Percentiles rank a stretch among this genome's conserved stretches.
These are phyloP conservation scores for Diospyros lotus DNA, from an alignment of 148 eudicot species.

Conservation along the genomic window DNA sequence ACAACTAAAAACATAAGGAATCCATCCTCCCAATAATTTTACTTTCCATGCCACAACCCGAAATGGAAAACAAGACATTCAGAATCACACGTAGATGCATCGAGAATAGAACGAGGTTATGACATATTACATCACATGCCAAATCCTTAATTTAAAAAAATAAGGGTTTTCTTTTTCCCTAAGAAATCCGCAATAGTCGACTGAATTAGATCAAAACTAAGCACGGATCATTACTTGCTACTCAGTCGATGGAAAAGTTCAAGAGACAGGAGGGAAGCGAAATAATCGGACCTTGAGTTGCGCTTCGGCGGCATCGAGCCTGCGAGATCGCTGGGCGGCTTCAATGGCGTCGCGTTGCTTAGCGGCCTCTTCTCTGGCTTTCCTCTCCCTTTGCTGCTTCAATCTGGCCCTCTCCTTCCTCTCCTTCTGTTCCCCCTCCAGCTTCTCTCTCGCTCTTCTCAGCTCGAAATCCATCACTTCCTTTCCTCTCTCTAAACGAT, in stretches of 20 bases:
- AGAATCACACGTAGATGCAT: too few species aligned
- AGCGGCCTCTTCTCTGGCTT: conserved; percentile 59
- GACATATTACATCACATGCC: too few species aligned
- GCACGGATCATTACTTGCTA: background rate
- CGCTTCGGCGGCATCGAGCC: conserved; percentile 72
- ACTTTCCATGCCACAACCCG: too few species aligned
- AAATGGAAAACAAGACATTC: too few species aligned
- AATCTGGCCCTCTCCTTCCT: conserved; percentile 60
- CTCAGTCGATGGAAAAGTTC: background rate
- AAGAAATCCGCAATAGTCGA: background rate
- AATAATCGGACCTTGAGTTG: conserved; percentile 46
- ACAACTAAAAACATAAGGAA: too few species aligned
- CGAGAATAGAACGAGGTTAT: too few species aligned
- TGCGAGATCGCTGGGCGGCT: conserved; percentile 57
- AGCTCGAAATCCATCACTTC: conserved; percentile 78
- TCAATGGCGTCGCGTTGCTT: conserved; percentile 68
- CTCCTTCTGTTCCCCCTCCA: conserved; percentile 74
- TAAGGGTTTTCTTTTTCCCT: background rate
- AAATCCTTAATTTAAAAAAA: background rate
- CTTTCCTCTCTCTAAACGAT: background rate
- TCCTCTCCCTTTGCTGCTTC: conserved; percentile 57
- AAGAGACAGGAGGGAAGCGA: background rate
- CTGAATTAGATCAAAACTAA: background rate
- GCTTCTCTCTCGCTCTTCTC: conserved; percentile 83
- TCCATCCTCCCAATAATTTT: too few species aligned